These are phyloP conservation scores for Mycena leptocephala DNA, from an alignment of 768 basidiomycete genomes.

Conservation along the genomic window DNA sequence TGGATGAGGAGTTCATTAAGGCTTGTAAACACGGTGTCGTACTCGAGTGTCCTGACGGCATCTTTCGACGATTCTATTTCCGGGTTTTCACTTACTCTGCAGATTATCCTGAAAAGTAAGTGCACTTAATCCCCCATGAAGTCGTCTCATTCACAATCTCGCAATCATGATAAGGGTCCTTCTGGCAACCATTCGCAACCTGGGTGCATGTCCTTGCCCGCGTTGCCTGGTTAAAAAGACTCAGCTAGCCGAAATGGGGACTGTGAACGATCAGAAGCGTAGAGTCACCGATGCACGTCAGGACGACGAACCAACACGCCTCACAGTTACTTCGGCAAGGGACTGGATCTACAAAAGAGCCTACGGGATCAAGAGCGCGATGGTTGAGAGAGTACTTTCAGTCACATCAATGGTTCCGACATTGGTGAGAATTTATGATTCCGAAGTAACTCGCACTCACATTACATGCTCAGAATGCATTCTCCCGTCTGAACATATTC, in stretches of 20 bases:
- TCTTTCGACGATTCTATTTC: background rate
- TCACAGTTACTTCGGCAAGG: too few species aligned
- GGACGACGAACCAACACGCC: too few species aligned
- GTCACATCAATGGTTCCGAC: background rate
- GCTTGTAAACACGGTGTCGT: background rate
- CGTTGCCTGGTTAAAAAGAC: constrained; percentile 41
- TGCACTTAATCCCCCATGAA: too few species aligned
- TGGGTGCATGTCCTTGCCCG: constrained; percentile 45
- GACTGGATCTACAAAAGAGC: background rate
- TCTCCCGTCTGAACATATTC: background rate
- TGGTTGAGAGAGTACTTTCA: background rate
- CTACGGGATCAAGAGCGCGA: background rate
- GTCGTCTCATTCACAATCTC: background rate
- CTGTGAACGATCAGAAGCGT: constrained; percentile 7
- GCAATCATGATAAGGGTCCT: too few species aligned
- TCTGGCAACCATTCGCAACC: constrained; percentile 43
- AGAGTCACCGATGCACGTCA: background rate
- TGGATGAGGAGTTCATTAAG: background rate
- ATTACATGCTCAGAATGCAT: too few species aligned
- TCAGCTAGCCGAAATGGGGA: constrained; percentile 46
- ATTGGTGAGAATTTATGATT: background rate
- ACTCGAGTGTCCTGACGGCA: background rate
- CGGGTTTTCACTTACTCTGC: background rate
- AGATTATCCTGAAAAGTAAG: background rate
- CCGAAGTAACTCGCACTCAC: too few species aligned